These are phyloP conservation scores for Solanum chmielewskii DNA, from an alignment of 257 asterid species.

Conservation along the genomic window DNA sequence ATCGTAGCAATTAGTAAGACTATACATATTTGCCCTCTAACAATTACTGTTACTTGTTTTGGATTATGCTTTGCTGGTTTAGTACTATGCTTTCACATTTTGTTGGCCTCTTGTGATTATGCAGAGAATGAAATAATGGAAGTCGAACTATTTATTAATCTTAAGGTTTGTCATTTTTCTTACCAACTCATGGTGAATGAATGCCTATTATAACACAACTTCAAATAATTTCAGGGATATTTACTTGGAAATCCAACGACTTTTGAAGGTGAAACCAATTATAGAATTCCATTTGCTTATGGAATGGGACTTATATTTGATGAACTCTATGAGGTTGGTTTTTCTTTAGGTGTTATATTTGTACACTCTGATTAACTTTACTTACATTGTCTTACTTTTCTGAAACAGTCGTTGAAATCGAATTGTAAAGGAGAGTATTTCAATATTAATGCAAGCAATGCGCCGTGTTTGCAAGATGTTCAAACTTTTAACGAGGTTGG, in stretches of 20 bases:
- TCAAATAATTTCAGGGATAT: constrained; percentile 8
- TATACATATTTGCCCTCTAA: not conserved
- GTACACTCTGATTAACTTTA: not conserved
- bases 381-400: not conserved
- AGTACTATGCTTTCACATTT: not conserved
- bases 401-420: constrained; percentile 5
- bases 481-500: constrained; percentile 6
- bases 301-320: constrained; percentile 9
- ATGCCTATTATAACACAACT: no score
- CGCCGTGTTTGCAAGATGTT: not conserved
- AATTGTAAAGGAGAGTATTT: constrained; percentile 8
- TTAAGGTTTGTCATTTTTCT: constrained; percentile 2
- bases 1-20: constrained; percentile 5
- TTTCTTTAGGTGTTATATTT: not conserved
- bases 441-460: not conserved
- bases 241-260: constrained; percentile 15
- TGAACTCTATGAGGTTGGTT: constrained; percentile 1
- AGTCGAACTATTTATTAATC: not conserved
- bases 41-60: not conserved
- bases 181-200: not conserved
- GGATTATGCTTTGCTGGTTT: not conserved
- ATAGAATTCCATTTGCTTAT: not conserved
- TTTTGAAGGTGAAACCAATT: not conserved
- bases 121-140: constrained; percentile 11
- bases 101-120: not conserved